These are phyloP conservation scores for Gautieria morchelliformis DNA, from an alignment of 768 basidiomycete species.

Conservation along the genomic window DNA sequence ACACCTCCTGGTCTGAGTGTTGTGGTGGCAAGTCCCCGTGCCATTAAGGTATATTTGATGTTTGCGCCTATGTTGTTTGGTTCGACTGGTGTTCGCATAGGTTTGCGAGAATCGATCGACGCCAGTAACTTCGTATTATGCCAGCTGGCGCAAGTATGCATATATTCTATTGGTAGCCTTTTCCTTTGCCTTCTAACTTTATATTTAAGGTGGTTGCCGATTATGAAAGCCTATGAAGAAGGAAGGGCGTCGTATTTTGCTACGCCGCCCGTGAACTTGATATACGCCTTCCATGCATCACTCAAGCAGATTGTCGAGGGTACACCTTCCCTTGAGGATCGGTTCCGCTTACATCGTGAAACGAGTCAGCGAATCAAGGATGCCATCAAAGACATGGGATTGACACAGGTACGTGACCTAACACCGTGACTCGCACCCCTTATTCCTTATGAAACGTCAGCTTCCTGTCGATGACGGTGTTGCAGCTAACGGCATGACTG, in stretches of 20 bases:
- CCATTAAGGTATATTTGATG: conserved; percentile 44
- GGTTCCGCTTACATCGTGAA: conserved; percentile 67
- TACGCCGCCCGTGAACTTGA: conserved; percentile 89
- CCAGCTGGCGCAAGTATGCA: conserved; percentile 73
- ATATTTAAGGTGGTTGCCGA: conserved; percentile 67
- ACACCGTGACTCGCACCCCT: background rate
- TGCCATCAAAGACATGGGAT: conserved; percentile 53
- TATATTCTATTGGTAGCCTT: background rate
- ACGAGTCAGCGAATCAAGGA: conserved; percentile 62
- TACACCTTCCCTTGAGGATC: conserved; percentile 59
- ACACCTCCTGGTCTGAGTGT: conserved; percentile 90
- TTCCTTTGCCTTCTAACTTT: background rate
- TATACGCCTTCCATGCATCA: conserved; percentile 84
- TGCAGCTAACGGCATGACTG: conserved; percentile 93
- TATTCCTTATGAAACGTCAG: conserved; percentile 9
- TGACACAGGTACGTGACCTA: conserved; percentile 38
- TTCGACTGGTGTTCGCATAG: conserved; percentile 19
- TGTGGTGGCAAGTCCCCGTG: conserved; percentile 68
- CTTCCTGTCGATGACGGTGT: conserved; percentile 52
- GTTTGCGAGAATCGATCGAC: conserved; percentile 52
- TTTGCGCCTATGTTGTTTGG: background rate
- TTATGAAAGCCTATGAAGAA: conserved; percentile 89
- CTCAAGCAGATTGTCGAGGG: conserved; percentile 59
- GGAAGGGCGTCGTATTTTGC: conserved; percentile 85
- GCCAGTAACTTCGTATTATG: conserved; percentile 74